These are phyloP conservation scores for Ganoderma meredithae DNA, from an alignment of 1,284 basidiomycete genomes.

Conservation along the genomic window DNA sequence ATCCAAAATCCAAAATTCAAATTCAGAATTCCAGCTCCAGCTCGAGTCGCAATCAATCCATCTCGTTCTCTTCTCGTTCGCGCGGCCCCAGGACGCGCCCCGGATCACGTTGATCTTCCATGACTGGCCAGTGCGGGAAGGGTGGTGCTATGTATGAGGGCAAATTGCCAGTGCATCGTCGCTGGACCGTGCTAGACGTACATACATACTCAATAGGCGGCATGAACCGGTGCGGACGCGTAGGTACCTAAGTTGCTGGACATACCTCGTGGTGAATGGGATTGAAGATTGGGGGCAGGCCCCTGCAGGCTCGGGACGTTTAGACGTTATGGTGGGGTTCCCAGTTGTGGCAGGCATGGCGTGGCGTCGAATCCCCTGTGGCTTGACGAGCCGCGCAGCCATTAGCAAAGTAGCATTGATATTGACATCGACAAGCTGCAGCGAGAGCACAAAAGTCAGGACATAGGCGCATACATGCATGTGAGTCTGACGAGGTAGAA, in stretches of 20 bases:
- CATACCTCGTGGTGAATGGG: background rate
- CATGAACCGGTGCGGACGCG: background rate
- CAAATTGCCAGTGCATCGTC: no score
- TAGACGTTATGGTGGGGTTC: conserved; percentile 3
- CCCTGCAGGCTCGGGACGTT: background rate
- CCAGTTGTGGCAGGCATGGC: no score
- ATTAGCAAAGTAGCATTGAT: background rate
- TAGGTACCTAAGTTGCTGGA: background rate
- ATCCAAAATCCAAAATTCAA: no score
- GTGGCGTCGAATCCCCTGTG: background rate
- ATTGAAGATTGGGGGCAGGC: background rate
- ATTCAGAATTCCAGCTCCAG: no score
- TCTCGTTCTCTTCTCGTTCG: background rate
- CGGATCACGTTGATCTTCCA: conserved; percentile 1
- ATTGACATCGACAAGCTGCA: background rate
- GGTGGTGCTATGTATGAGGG: no score
- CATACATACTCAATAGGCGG: background rate
- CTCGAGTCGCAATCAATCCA: no score
- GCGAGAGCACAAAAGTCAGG: background rate
- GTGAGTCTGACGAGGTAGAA: background rate
- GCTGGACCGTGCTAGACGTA: no score
- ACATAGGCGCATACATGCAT: background rate
- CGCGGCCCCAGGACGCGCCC: background rate
- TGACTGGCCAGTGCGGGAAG: no score
- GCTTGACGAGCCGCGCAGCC: background rate